These are phyloP conservation scores for Penicillium brevicompactum DNA, from an alignment of 2,329 filamentous ascomycete species.

Conservation along the genomic window DNA sequence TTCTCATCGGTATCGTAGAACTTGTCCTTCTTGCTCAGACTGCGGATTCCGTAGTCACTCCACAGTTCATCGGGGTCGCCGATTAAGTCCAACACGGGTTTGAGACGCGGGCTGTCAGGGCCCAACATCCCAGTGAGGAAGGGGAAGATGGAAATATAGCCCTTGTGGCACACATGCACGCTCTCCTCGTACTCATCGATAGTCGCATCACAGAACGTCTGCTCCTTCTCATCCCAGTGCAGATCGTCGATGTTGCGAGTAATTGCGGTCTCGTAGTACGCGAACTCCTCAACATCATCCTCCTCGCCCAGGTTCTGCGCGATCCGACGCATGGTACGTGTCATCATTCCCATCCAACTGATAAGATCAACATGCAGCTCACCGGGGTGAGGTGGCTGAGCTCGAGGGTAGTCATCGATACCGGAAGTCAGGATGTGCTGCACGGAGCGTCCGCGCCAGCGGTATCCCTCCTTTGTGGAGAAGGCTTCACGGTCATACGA, in stretches of 20 bases:
- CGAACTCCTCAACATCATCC: conserved; percentile 76
- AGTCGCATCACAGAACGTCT: conserved; percentile 91
- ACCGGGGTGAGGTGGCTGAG: conserved; percentile 90
- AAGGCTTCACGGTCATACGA: conserved; percentile 87
- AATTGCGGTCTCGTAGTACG: conserved; percentile 73
- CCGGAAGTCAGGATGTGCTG: conserved; percentile 89
- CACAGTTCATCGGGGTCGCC: conserved; percentile 83
- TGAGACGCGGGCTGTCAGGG: conserved; percentile 72
- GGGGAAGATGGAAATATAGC: conserved; percentile 91
- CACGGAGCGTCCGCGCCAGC: conserved; percentile 88
- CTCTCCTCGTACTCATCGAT: conserved; percentile 95
- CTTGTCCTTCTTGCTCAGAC: conserved; percentile 78
- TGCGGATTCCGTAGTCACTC: conserved; percentile 84
- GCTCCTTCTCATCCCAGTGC: conserved; percentile 81
- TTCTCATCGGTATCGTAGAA: conserved; percentile 91
- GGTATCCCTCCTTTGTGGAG: conserved; percentile 87
- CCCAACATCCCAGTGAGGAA: conserved; percentile 82
- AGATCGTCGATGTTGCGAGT: conserved; percentile 84
- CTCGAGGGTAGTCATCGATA: conserved; percentile 91
- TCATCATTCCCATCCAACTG: conserved; percentile 97
- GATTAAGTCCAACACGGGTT: conserved; percentile 74
- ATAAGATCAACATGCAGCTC: conserved; percentile 95
- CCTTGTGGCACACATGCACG: conserved; percentile 88
- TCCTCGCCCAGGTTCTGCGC: conserved; percentile 71
- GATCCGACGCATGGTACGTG: conserved; percentile 78